Evolutionary conservation across 2,329 filamentous ascomycete species (phyloP).

Genomic region (Xylariaceae sp.): DNA sequence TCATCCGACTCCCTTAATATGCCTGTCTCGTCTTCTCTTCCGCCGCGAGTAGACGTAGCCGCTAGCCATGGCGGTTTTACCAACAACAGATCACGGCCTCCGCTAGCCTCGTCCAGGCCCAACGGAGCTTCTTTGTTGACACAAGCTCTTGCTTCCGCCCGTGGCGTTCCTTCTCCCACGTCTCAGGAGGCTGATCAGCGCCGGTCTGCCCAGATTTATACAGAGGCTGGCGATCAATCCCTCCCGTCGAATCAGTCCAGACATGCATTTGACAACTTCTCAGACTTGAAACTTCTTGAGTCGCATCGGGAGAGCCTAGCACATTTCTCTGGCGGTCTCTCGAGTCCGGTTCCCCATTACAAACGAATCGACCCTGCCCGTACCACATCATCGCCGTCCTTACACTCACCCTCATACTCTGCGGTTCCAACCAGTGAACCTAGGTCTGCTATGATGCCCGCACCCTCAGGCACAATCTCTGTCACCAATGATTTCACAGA

Average conservation of each 20-base stretch:
- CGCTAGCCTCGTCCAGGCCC: constrained; percentile 41
- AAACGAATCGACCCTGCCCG: constrained; percentile 33
- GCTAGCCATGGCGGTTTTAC: constrained; percentile 36
- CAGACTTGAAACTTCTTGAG: constrained; percentile 22
- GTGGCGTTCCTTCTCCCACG: constrained; percentile 42
- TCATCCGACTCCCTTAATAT: constrained; percentile 17
- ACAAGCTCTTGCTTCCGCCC: constrained; percentile 56
- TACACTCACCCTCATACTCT: constrained; percentile 11
- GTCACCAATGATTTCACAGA: constrained; percentile 36
- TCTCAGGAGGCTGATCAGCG: constrained; percentile 27
- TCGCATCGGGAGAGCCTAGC: constrained; percentile 36
- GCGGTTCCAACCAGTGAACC: constrained; percentile 21
- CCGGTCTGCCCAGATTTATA: constrained; percentile 25
- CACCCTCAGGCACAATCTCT: constrained; percentile 34
- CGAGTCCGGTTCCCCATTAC: constrained; percentile 36
- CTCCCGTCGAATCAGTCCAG: constrained; percentile 20
- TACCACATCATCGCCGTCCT: constrained; percentile 26
- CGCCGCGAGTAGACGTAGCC: constrained; percentile 27
- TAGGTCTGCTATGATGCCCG: constrained; percentile 29
- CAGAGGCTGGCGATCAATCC: constrained; percentile 21
- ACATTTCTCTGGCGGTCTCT: constrained; percentile 35
- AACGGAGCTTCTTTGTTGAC: constrained; percentile 53
- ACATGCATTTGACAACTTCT: constrained; percentile 21
- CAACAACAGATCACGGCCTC: constrained; percentile 47
- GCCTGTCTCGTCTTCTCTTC: constrained; percentile 23